phyloP scores from a whole-genome alignment of 306 rosid genomes.

The Carpinus viminea region DNA sequence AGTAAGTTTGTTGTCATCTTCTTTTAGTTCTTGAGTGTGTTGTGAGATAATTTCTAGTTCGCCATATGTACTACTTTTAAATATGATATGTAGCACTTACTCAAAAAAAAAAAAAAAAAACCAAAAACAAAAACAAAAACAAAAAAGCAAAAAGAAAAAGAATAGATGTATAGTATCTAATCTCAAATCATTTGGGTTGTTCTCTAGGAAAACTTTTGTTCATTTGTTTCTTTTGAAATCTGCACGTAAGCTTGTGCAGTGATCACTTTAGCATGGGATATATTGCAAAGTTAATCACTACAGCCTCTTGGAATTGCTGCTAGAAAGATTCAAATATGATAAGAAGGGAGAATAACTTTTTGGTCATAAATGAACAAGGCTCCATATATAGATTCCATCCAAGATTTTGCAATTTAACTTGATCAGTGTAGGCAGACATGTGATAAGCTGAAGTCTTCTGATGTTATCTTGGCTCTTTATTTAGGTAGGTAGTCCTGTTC shows the following conservation, averaged over 20 bases:
- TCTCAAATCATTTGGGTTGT: too few relatives aligned
- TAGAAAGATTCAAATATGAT: not conserved
- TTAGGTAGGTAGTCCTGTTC: not conserved
- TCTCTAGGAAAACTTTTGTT: too few relatives aligned
- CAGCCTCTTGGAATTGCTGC: not conserved
- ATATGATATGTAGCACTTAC: not conserved
- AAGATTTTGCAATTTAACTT: not conserved
- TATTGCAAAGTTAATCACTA: not conserved
- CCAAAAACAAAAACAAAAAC: not conserved
- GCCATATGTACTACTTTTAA: not conserved
- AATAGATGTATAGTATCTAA: too few relatives aligned
- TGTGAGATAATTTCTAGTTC: not conserved
- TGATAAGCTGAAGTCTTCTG: not conserved
- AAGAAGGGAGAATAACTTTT: not conserved
- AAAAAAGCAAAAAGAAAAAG: not conserved
- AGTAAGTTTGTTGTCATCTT: conserved; percentile 19
- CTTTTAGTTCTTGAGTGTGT: not conserved
- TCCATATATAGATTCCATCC: not conserved
- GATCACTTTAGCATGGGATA: not conserved
- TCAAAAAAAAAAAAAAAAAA: not conserved
- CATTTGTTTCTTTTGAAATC: not conserved
- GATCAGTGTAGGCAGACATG: not conserved
- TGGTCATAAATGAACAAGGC: not conserved
- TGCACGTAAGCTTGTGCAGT: not conserved
- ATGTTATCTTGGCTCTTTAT: not conserved